phyloP scores from a whole-genome alignment of 305 asterid species.

The Fraxinus nigra region DNA sequence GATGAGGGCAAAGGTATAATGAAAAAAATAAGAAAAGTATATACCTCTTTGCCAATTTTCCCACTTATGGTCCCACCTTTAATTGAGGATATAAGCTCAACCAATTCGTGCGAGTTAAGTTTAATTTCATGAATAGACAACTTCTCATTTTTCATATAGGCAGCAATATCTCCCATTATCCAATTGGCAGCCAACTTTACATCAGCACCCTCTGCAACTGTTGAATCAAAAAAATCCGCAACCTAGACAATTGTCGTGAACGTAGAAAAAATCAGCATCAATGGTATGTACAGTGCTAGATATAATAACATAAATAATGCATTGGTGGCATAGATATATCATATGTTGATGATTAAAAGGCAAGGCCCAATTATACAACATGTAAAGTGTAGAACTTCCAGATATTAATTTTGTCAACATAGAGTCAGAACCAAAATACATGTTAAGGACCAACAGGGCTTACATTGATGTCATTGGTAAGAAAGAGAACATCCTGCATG shows the following conservation, averaged over 20 bases:
- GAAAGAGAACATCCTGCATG: slow-evolving; percentile 98
- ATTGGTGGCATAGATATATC: neutral
- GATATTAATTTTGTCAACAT: slow-evolving; percentile 11
- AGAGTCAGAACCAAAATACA: neutral
- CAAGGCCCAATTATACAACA: neutral
- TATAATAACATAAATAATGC: neutral
- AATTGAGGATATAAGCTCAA: slow-evolving; percentile 81
- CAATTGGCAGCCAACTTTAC: slow-evolving; percentile 84
- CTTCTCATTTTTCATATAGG: slow-evolving; percentile 84
- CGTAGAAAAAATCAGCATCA: neutral
- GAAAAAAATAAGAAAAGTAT: neutral
- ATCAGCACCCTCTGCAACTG: slow-evolving; percentile 73
- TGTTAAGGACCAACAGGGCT: slow-evolving; percentile 26
- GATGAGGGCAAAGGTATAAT: neutral
- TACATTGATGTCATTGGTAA: slow-evolving; percentile 71
- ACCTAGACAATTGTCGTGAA: slow-evolving; percentile 42
- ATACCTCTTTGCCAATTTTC: slow-evolving; percentile 97
- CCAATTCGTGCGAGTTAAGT: slow-evolving; percentile 76
- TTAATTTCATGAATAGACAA: slow-evolving; percentile 65
- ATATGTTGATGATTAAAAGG: neutral
- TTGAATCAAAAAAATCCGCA: slow-evolving; percentile 80
- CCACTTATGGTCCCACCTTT: slow-evolving; percentile 89
- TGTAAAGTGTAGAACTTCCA: neutral
- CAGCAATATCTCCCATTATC: slow-evolving; percentile 99
- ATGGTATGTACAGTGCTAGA: neutral